Evolutionary conservation across 305 asterid species (phyloP).

Genomic region (Fraxinus latifolia): DNA sequence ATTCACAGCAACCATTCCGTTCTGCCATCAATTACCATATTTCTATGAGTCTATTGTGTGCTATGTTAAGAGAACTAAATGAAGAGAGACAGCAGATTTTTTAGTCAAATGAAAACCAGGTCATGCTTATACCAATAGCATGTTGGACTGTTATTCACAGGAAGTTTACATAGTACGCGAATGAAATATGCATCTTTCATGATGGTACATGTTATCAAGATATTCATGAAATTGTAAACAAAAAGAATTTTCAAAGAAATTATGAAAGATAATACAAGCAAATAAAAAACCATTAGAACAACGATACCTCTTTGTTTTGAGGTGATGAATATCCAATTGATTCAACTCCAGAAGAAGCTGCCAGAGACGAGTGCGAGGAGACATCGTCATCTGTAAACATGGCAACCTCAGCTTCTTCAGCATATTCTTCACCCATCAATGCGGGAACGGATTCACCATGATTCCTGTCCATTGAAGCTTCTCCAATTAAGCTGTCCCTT

Average conservation of each 20-base stretch:
- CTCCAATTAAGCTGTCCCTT: constrained; percentile 25
- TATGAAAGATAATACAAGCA: neutral
- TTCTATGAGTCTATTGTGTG: constrained; percentile 12
- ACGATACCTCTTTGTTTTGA: constrained; percentile 48
- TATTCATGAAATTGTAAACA: neutral
- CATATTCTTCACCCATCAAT: constrained; percentile 65
- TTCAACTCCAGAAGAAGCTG: constrained; percentile 53
- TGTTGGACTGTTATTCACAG: neutral
- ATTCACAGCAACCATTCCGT: constrained; percentile 34
- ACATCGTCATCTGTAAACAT: constrained; percentile 70
- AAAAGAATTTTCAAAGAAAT: neutral
- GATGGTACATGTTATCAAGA: neutral
- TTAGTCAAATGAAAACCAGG: neutral
- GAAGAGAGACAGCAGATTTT: neutral
- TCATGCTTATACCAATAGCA: neutral
- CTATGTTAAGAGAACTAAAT: constrained; percentile 9
- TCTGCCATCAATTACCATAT: constrained; percentile 41
- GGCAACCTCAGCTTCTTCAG: constrained; percentile 67
- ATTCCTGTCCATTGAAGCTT: constrained; percentile 49
- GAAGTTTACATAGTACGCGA: too few relatives aligned
- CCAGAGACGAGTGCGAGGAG: constrained; percentile 68
- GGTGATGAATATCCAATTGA: constrained; percentile 60
- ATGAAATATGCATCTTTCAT: neutral
- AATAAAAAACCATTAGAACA: neutral
- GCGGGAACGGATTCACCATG: constrained; percentile 59